Evolutionary conservation across 2,329 filamentous ascomycete species (phyloP), one percentile per base, ranked within the genome.

Genomic region (Trichoderma sp.): DNA sequence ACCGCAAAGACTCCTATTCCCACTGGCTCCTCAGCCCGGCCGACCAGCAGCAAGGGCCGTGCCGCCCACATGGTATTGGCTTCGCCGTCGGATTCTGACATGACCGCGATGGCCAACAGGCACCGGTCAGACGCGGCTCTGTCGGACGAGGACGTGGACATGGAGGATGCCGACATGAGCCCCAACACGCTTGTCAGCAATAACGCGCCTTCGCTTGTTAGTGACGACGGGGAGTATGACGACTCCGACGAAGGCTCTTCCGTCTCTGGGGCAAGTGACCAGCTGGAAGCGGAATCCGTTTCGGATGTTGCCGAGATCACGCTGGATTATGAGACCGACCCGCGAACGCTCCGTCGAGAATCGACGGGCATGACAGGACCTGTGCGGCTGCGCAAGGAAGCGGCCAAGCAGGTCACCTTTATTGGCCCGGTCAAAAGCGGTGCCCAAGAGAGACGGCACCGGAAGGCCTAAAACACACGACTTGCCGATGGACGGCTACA

Each of bases 161-260:
- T 87, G 73, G 75, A 77, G 39, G 85, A 88, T 63, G 80, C 82
- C 54, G 86, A 90, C 62, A 76, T 91, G 65, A 91, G 88, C 71
- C 90, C 90, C 5, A 87, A 87, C 71, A 90, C 88, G 0, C 78
- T 88, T 51, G 82, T 88, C 58, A 90, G 89, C 74, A 92, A 92
- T 75, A 90, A 91, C 69, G 90, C 90, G 9, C 90, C 90, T 24
- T 92, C 89, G 71, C 82, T 93, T 56, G 90, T 93, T 72, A 92
- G 90, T 76, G 90, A 93, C 76, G 90, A 92, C 72, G 89, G 90
- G 70, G 90, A 92, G 73, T 91, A 90, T 71, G 90, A 90, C 69
- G 88, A 89, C 63, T 91, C 88, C 1, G 87, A 90, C 64, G 86
- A 87, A 66, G 83, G 82, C 52, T 89, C 86, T 4, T 83, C 83